Evolutionary conservation across 106 monocot species (phyloP).

Genomic region (Vanilla planifolia): DNA sequence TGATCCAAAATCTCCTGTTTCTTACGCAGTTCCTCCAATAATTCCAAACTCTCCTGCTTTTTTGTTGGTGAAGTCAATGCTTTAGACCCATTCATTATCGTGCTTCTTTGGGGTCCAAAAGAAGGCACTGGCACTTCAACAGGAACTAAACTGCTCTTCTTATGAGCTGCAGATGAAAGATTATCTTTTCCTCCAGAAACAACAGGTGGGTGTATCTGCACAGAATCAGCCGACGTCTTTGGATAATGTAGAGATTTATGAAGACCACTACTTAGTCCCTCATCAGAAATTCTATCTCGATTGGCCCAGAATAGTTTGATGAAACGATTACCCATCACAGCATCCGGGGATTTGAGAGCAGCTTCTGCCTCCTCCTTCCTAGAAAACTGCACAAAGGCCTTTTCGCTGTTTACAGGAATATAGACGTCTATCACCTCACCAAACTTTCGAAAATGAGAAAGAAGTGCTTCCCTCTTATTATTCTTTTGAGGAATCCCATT

Average conservation of each 20-base stretch:
- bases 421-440: slow-evolving; percentile 77
- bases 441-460: slow-evolving; percentile 90
- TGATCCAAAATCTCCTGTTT: slow-evolving; percentile 78
- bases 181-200: slow-evolving; percentile 35
- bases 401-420: slow-evolving; percentile 77
- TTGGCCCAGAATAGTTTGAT: slow-evolving; percentile 98
- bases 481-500: slow-evolving; percentile 71
- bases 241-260: slow-evolving; percentile 5
- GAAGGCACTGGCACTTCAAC: slow-evolving; percentile 13
- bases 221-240: slow-evolving; percentile 1
- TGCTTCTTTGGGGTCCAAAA: slow-evolving; percentile 19
- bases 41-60: slow-evolving; percentile 55
- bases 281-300: slow-evolving; percentile 68
- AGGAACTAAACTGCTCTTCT: slow-evolving; percentile 15
- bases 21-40: slow-evolving; percentile 89
- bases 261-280: slow-evolving; percentile 17
- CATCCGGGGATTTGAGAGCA: slow-evolving; percentile 88
- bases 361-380: slow-evolving; percentile 93
- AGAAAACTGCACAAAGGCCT: slow-evolving; percentile 93
- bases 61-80: slow-evolving; percentile 26
- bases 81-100: slow-evolving; percentile 29
- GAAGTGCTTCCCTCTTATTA: slow-evolving; percentile 52
- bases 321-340: slow-evolving; percentile 98
- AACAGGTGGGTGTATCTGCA: slow-evolving; percentile 11
- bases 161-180: slow-evolving; percentile 23